Evolutionary conservation across 1,284 basidiomycete genomes (phyloP), one percentile per base, ranked within the genome.

Genomic region (Fomitopsis pinicola): DNA sequence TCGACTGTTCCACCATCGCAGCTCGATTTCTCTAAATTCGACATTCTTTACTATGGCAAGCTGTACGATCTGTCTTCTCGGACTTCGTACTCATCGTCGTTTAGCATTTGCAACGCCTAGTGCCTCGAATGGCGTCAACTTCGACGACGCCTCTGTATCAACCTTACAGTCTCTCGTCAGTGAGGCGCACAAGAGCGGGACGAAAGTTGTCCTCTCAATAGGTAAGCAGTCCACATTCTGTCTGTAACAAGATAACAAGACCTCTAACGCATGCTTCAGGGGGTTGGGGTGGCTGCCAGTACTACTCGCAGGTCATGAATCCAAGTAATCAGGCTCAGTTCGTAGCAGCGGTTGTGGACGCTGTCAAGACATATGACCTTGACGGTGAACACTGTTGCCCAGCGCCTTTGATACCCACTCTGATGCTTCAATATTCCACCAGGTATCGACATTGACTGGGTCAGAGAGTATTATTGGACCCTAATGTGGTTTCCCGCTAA

Each of bases 401-500:
- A 14, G 42, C 26, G 42, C 36, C 8, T 14, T 40, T 5, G 17
- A 10, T 22, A 10, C n/a, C 4, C 8, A 19, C 9, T 33, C 22
- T 10, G 38, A 22, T 33, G 19, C 26, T 36, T 33, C 44, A 12
- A 26, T 5, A 57, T 22, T 48, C 3, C 15, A 12, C 6, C 46
- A 72, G 72, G 85, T 14, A 83, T 93, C 67, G 90, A 92, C 71
- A 82, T 92, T 63, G 91, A 93, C 70, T 92, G 89, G 82, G 80
- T 79, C 66, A 35, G 68, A 19, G 15, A 42, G 46, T 26, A 45
- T n/a, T 22, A 1, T 22, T 22, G 22, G 22, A 22, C 22, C 22
- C 22, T 22, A 22, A 22, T 1, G 22, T 22, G 22, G 22, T 22
- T 22, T 22, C 22, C 22, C 22, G 22, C 22, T 22, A 22, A 22